These are phyloP conservation scores for Candida cerambycidarum DNA, from an alignment of 805 yeast species.

Conservation along the genomic window DNA sequence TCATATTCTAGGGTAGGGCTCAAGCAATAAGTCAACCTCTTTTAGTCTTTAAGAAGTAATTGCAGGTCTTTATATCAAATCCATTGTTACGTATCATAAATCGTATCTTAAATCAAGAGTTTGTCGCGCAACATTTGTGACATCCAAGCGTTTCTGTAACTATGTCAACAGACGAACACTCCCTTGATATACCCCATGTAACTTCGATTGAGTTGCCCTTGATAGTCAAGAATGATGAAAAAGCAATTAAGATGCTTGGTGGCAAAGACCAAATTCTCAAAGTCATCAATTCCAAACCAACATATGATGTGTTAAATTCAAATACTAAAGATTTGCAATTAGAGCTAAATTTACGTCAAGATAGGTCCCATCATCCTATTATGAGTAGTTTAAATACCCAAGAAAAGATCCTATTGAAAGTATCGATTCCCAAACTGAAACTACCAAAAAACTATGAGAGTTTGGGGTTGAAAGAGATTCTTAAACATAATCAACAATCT, in stretches of 20 bases:
- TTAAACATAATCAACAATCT: constrained; percentile 24
- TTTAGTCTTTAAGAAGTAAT: no score
- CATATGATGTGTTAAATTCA: constrained; percentile 11
- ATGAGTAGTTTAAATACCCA: constrained; percentile 50
- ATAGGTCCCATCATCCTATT: constrained; percentile 60
- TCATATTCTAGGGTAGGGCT: no score
- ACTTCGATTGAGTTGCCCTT: constrained; percentile 80
- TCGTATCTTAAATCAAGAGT: no score
- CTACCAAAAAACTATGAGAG: constrained; percentile 38
- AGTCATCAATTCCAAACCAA: constrained; percentile 38
- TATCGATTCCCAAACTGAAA: constrained; percentile 58
- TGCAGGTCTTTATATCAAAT: no score
- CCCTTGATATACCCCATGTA: constrained; percentile 72
- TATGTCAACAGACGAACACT: constrained; percentile 48
- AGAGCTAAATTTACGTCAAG: constrained; percentile 41
- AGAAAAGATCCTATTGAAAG: constrained; percentile 59
- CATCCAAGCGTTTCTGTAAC: no score
- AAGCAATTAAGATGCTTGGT: constrained; percentile 70
- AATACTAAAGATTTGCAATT: constrained; percentile 21
- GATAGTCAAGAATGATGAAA: constrained; percentile 57
- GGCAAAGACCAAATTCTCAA: constrained; percentile 47
- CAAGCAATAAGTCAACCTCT: no score
- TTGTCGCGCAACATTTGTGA: no score
- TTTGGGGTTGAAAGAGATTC: constrained; percentile 45
- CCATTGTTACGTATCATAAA: no score